These are phyloP conservation scores for Talaromyces sp. DNA, from an alignment of 2,329 filamentous ascomycete genomes.

Conservation along the genomic window DNA sequence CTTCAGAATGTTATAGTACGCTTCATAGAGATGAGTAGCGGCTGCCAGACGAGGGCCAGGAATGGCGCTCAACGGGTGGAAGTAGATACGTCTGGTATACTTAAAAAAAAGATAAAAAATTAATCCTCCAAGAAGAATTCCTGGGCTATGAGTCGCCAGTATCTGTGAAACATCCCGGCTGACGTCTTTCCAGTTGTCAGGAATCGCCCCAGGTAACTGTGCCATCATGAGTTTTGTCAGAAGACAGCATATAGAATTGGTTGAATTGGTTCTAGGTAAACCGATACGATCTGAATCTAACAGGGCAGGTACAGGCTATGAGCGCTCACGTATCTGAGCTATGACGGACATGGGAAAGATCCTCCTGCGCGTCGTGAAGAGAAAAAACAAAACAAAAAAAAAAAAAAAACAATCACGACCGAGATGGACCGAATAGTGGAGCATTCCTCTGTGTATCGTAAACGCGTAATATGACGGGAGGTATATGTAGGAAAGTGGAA, in stretches of 20 bases:
- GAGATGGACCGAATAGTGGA: too few species aligned
- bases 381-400: too few species aligned
- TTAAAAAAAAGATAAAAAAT: not conserved
- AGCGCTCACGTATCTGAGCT: too few species aligned
- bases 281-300: too few species aligned
- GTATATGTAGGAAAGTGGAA: too few species aligned
- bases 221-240: not conserved
- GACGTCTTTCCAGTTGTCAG: not conserved
- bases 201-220: not conserved
- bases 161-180: not conserved
- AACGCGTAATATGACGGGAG: too few species aligned
- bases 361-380: too few species aligned
- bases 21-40: constrained; percentile 24
- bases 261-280: too few species aligned
- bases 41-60: constrained; percentile 28
- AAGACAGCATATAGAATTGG: not conserved
- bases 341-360: too few species aligned
- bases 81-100: constrained; percentile 15
- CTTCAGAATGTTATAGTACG: constrained; percentile 27
- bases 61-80: constrained; percentile 25
- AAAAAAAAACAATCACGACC: too few species aligned
- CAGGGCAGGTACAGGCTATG: too few species aligned
- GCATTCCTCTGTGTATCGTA: too few species aligned
- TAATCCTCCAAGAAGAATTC: not conserved
- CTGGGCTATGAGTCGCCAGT: not conserved